phyloP scores from a whole-genome alignment of 2,329 filamentous ascomycete genomes.

The Aspergillus ochraceoroseus region DNA sequence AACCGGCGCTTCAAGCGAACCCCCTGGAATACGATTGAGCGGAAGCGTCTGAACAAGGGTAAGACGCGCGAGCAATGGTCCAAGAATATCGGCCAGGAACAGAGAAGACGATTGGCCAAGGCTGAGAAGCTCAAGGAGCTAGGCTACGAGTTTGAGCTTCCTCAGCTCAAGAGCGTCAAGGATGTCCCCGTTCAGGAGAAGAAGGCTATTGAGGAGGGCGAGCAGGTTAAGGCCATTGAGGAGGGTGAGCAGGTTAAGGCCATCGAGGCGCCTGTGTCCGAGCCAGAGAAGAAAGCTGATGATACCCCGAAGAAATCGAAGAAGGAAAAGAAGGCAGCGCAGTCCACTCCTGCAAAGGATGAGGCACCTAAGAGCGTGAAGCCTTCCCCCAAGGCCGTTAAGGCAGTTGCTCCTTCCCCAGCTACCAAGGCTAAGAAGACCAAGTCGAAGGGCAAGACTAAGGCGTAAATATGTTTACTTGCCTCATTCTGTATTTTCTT shows the following conservation, averaged over 20 bases:
- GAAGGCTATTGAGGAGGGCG: slow-evolving; percentile 33
- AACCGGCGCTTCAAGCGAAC: slow-evolving; percentile 84
- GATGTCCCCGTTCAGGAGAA: slow-evolving; percentile 46
- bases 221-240: slow-evolving; percentile 30
- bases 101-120: slow-evolving; percentile 63
- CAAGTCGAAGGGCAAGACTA: slow-evolving; percentile 29
- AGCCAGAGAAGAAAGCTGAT: slow-evolving; percentile 22
- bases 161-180: slow-evolving; percentile 62
- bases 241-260: slow-evolving; percentile 30
- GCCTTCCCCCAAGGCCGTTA: slow-evolving; percentile 5
- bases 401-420: slow-evolving; percentile 20
- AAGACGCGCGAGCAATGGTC: slow-evolving; percentile 73
- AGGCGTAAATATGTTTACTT: slow-evolving; percentile 19
- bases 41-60: slow-evolving; percentile 66
- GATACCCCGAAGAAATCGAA: slow-evolving; percentile 34
- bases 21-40: slow-evolving; percentile 82
- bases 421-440: slow-evolving; percentile 21
- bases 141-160: slow-evolving; percentile 77
- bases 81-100: slow-evolving; percentile 67
- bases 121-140: slow-evolving; percentile 70
- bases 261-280: slow-evolving; percentile 27
- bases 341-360: slow-evolving; percentile 14
- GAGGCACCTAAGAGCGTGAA: slow-evolving; percentile 8
- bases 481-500: slow-evolving; percentile 1
- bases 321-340: slow-evolving; percentile 29